Base-by-base conservation (phyloP, 2,329 filamentous ascomycete species). In the Calonectria honghensis region DNA sequence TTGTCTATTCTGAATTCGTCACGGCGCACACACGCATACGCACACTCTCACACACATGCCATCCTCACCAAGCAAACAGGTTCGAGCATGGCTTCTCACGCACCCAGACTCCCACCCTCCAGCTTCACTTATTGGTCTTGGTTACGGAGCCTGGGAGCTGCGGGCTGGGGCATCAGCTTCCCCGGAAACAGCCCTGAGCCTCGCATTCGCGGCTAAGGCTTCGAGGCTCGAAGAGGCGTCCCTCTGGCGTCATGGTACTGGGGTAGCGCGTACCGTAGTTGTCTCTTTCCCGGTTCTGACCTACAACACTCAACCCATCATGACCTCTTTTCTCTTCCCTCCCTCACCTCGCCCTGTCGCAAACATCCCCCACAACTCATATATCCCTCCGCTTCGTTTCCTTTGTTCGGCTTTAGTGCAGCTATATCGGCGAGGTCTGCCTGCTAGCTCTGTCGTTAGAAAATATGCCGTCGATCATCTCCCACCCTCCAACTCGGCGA, bases 301-400 rank as follows among this genome's bases (percentile, higher is more conserved):
- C 57, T 48, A 54, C 66, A 45, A 65, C 61, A 65, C 41, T 37
- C 52, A 37, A 61, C n/a, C 51, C 64, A 63, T 57, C 64, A 35
- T 37, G 35, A 41, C 68, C 32, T 31, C 57, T 63, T 41, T 31
- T 51, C 52, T 54, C 68, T 61, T 73, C 54, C 32, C 66, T 54
- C 50, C 69, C 50, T 65, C 75, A 69, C 75, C 72, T 80, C 74
- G 68, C 75, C 70, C 75, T 72, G 71, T 79, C 73, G 76, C 73
- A 66, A 70, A 61, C 68, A 75, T 72, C 76, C 31, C 71, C 73
- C 78, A 75, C 73, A 79, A 72, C 73, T 63, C 57, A 39, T 41
- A 57, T 31, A 61, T 57, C 52, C 51, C n/a, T 37, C 27, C 31
- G 31, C 31, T 9, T 37, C 50, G 24, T 18, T 41, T 35, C 35